Evolutionary conservation across 805 yeast species (phyloP).

Genomic region (Starmerella gropengiesseri): DNA sequence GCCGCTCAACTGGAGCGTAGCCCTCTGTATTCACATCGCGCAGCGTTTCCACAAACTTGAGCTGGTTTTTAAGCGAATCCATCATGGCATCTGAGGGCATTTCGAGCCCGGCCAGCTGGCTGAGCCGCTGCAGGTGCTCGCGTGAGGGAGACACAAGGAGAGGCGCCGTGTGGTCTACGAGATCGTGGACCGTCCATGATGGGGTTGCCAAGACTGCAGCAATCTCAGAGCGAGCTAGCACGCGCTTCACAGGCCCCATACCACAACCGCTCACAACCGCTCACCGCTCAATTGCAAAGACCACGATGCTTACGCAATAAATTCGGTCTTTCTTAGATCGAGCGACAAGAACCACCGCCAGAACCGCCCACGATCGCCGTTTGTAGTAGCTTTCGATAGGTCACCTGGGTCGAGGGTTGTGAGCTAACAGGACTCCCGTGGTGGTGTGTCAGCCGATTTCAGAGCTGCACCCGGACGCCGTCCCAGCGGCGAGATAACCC

Average conservation of each 20-base stretch:
- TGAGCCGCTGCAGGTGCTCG: slow-evolving; percentile 15
- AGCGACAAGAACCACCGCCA: too few relatives aligned
- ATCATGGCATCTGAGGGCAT: slow-evolving; percentile 24
- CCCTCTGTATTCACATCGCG: slow-evolving; percentile 29
- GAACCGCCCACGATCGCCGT: too few relatives aligned
- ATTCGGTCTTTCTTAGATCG: too few relatives aligned
- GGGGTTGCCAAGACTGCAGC: slow-evolving; percentile 21
- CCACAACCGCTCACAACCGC: too few relatives aligned
- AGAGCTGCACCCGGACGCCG: too few relatives aligned
- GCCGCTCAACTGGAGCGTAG: slow-evolving; percentile 29
- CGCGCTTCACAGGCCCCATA: background rate
- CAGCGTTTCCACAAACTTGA: slow-evolving; percentile 32
- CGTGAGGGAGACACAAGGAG: slow-evolving; percentile 18
- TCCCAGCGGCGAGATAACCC: background rate
- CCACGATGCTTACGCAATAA: too few relatives aligned
- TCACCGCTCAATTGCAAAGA: too few relatives aligned
- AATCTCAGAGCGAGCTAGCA: slow-evolving; percentile 12
- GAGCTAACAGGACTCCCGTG: background rate
- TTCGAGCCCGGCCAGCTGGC: slow-evolving; percentile 20
- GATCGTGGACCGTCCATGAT: slow-evolving; percentile 27
- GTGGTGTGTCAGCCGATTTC: too few relatives aligned
- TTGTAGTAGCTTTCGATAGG: too few relatives aligned
- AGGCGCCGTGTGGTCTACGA: slow-evolving; percentile 21
- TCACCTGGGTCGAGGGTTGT: too few relatives aligned
- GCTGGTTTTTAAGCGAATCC: slow-evolving; percentile 29